Conservation (phyloP, 371 early-diverging fungal genomes). For the Rhizopus stolonifer region DNA sequence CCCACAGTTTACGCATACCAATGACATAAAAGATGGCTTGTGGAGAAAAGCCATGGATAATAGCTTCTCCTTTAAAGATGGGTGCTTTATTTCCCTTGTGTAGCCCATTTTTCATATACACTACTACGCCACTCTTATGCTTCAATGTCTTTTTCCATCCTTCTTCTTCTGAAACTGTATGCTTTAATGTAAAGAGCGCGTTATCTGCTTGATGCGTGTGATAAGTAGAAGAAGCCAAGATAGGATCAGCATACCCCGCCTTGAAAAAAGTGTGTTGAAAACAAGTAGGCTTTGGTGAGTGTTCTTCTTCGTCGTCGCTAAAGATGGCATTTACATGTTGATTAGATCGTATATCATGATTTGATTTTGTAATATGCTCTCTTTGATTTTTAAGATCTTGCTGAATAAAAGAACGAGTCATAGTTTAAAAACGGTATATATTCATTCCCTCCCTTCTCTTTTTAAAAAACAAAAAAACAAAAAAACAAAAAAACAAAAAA, state of each 20-base stretch:
- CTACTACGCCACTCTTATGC: constrained; percentile 67
- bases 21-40: constrained; percentile 70
- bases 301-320: constrained; percentile 47
- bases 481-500: background rate
- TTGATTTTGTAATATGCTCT: constrained; percentile 17
- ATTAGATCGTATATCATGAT: background rate
- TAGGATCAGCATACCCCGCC: constrained; percentile 33
- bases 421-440: background rate
- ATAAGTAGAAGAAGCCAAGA: constrained; percentile 36
- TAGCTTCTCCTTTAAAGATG: constrained; percentile 62
- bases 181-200: constrained; percentile 39
- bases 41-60: constrained; percentile 63
- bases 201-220: constrained; percentile 48
- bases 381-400: constrained; percentile 17
- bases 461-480: background rate
- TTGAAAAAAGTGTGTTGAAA: constrained; percentile 5
- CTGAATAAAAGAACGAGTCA: constrained; percentile 11
- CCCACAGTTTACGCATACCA: constrained; percentile 68
- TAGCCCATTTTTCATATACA: constrained; percentile 53
- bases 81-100: constrained; percentile 55
- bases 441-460: no score
- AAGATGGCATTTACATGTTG: constrained; percentile 33
- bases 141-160: constrained; percentile 71
- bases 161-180: constrained; percentile 31
- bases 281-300: constrained; percentile 3